phyloP scores from a whole-genome alignment of 148 eudicot species.

The Limonium bicolor region DNA sequence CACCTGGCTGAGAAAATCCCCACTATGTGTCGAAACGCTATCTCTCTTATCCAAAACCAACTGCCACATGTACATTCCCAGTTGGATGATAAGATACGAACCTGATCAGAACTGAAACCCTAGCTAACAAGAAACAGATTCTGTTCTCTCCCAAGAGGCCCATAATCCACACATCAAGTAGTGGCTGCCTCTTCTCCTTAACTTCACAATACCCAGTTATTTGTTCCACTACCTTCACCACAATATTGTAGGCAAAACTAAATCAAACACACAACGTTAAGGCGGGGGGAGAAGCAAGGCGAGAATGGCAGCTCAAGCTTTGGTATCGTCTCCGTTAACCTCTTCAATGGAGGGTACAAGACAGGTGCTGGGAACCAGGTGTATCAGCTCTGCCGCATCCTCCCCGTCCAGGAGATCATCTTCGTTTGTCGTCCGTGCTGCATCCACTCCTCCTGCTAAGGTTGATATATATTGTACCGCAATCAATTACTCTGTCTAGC shows the following conservation, averaged over 20 bases:
- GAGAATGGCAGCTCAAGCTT: constrained; percentile 77
- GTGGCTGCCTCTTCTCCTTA: constrained; percentile 10
- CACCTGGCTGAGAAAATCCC: too few species aligned
- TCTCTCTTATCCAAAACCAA: constrained; percentile 2
- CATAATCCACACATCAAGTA: background rate
- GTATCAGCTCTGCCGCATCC: constrained; percentile 9
- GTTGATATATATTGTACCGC: constrained; percentile 13
- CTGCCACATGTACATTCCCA: constrained; percentile 1
- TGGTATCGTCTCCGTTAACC: constrained; percentile 68
- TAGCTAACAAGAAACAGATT: background rate
- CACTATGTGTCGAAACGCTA: too few species aligned
- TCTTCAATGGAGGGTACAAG: constrained; percentile 63
- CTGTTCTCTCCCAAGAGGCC: background rate
- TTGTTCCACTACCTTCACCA: background rate
- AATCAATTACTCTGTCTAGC: background rate
- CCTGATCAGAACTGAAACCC: background rate
- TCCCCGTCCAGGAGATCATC: constrained; percentile 31
- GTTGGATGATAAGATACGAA: constrained; percentile 6
- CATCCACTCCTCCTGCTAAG: constrained; percentile 93
- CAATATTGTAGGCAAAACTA: background rate
- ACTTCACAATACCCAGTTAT: background rate
- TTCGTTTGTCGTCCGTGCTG: constrained; percentile 66
- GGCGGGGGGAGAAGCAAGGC: background rate
- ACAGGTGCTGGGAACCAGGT: constrained; percentile 44
- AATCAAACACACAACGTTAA: background rate